Percentiles rank a stretch among this genome's conserved stretches.
Evolutionary conservation across 441 rosid genomes (phyloP).

Genomic region (Erodium chrysanthum): DNA sequence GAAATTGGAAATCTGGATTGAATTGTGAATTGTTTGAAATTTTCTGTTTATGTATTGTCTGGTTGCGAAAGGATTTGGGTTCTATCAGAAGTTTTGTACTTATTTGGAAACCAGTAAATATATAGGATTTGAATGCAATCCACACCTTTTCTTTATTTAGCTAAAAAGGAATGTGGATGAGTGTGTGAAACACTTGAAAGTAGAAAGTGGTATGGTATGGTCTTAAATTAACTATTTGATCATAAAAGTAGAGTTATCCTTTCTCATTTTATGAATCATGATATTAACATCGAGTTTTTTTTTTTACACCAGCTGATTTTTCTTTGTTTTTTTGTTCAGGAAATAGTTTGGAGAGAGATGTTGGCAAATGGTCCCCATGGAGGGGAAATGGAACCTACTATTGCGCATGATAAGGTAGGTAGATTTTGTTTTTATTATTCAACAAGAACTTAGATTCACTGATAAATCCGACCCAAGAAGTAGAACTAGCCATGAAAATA

Average conservation of each 20-base stretch:
- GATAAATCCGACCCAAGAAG: too few species aligned
- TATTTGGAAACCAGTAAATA: background rate
- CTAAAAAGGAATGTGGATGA: too few species aligned
- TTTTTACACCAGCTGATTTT: background rate
- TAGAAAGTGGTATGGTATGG: too few species aligned
- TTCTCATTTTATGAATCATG: background rate
- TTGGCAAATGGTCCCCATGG: background rate
- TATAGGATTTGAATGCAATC: background rate
- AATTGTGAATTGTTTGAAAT: background rate
- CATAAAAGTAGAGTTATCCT: background rate
- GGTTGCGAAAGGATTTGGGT: background rate
- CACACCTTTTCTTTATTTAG: background rate
- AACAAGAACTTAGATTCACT: too few species aligned
- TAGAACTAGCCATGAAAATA: too few species aligned
- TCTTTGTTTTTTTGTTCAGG: background rate
- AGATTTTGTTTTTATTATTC: too few species aligned
- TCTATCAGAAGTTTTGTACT: background rate
- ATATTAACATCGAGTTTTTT: too few species aligned
- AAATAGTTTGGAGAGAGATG: background rate
- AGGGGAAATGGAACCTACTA: background rate
- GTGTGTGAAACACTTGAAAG: too few species aligned
- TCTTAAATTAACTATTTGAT: background rate
- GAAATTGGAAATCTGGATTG: too few species aligned
- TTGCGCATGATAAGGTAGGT: background rate
- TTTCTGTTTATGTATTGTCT: background rate